These are phyloP conservation scores for Phaeosphaeriaceae sp. DNA, from an alignment of 2,329 filamentous ascomycete species.

Conservation along the genomic window DNA sequence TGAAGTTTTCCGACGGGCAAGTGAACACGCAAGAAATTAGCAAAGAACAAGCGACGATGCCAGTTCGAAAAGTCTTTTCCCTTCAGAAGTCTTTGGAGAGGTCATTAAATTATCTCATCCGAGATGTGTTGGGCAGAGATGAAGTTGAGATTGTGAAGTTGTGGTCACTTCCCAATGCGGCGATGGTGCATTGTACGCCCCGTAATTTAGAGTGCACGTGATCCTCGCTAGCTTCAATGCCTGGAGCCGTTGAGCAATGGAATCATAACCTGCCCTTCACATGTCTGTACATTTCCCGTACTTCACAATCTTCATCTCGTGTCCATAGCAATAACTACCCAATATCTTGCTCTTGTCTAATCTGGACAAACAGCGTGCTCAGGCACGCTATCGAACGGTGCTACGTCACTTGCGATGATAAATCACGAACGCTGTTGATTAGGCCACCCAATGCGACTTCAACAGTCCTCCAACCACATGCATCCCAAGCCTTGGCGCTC, in stretches of 20 bases:
- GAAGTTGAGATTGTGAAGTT: not conserved
- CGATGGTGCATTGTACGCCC: conserved; percentile 6
- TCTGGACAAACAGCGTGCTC: not conserved
- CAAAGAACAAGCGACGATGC: not conserved
- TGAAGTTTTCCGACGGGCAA: not conserved
- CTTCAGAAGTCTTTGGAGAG: not conserved
- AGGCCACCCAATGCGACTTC: not conserved
- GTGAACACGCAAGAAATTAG: not conserved
- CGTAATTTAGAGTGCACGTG: not conserved
- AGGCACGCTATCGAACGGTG: not conserved
- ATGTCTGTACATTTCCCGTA: not conserved
- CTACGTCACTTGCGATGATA: conserved; percentile 4
- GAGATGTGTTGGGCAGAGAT: not conserved
- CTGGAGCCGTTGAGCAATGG: not conserved
- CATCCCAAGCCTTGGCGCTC: not conserved
- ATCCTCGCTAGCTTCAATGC: not conserved
- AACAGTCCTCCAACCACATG: not conserved
- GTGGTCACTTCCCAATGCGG: conserved; percentile 3
- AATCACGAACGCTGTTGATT: conserved; percentile 2
- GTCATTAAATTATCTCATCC: not conserved
- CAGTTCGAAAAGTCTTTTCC: not conserved
- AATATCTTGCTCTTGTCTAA: not conserved
- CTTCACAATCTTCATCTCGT: not conserved
- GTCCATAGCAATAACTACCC: not conserved
- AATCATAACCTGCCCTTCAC: not conserved